phyloP scores from a whole-genome alignment of 306 rosid genomes.

The Macrotyloma uniflorum region DNA sequence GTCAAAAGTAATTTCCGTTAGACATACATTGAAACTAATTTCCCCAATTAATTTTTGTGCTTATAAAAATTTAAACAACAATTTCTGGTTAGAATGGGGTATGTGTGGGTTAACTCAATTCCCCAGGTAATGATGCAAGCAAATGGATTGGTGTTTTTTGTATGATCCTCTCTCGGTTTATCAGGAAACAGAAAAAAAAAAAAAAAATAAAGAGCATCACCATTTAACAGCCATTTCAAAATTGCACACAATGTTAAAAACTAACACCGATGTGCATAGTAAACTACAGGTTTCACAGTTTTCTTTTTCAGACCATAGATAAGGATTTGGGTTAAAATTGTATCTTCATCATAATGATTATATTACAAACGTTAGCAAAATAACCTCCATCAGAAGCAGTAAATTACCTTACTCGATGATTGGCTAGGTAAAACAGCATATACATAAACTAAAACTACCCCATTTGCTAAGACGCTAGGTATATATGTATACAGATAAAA shows the following conservation, averaged over 20 bases:
- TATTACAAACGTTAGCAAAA: not conserved
- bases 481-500: not conserved
- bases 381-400: not conserved
- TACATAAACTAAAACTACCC: no score
- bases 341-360: not conserved
- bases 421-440: no score
- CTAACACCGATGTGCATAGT: conserved; percentile 14
- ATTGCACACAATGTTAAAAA: not conserved
- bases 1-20: conserved; percentile 1
- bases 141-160: not conserved
- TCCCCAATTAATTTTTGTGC: not conserved
- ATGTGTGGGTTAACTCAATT: not conserved
- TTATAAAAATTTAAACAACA: not conserved
- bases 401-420: no score
- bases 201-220: not conserved
- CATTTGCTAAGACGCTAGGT: no score
- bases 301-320: not conserved
- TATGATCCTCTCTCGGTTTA: not conserved
- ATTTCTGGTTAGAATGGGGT: conserved; percentile 7
- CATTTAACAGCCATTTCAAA: not conserved
- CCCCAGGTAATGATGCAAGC: not conserved
- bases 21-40: not conserved
- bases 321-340: not conserved
- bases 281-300: not conserved
- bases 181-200: not conserved